A percentile compares a stretch with the other conserved stretches of the same genome.
These are phyloP conservation scores for Euphorbia celastroides DNA, from an alignment of 441 rosid species.

Conservation along the genomic window DNA sequence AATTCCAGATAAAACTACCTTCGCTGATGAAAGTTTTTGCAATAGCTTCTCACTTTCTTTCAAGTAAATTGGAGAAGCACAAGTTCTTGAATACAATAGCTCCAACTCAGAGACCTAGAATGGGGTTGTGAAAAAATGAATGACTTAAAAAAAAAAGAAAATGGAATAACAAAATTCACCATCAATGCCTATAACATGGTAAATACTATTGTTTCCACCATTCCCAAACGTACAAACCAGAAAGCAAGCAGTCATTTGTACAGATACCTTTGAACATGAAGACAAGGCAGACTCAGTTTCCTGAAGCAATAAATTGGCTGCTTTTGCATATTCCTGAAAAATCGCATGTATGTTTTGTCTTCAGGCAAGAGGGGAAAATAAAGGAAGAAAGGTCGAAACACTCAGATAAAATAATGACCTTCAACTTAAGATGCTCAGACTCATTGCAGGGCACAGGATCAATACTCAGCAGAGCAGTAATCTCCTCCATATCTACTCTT, in stretches of 20 bases:
- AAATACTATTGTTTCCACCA: constrained; percentile 12
- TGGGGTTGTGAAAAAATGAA: constrained; percentile 10
- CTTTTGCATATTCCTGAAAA: constrained; percentile 57
- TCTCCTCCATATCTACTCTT: constrained; percentile 44
- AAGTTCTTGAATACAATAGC: constrained; percentile 49
- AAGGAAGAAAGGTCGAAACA: constrained; percentile 14
- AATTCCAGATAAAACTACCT: constrained; percentile 41
- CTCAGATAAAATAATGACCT: constrained; percentile 44
- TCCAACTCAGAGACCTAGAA: constrained; percentile 67
- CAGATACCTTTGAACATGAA: constrained; percentile 42
- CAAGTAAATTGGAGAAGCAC: constrained; percentile 48
- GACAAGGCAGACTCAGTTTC: constrained; percentile 55
- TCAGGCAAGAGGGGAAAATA: constrained; percentile 3
- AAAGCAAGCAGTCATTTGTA: neutral
- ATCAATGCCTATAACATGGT: constrained; percentile 2
- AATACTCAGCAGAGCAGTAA: constrained; percentile 46
- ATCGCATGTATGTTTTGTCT: constrained; percentile 10
- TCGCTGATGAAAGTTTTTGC: constrained; percentile 49
- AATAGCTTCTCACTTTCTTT: constrained; percentile 47
- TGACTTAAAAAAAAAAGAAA: constrained; percentile 9
- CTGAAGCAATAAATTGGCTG: constrained; percentile 52
- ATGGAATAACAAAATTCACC: constrained; percentile 1
- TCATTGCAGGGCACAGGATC: constrained; percentile 65
- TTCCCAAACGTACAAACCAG: constrained; percentile 10
- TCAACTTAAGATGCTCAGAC: constrained; percentile 56